Evolutionary conservation across 2,329 filamentous ascomycete species (phyloP).

Genomic region (Trichophyton simii): DNA sequence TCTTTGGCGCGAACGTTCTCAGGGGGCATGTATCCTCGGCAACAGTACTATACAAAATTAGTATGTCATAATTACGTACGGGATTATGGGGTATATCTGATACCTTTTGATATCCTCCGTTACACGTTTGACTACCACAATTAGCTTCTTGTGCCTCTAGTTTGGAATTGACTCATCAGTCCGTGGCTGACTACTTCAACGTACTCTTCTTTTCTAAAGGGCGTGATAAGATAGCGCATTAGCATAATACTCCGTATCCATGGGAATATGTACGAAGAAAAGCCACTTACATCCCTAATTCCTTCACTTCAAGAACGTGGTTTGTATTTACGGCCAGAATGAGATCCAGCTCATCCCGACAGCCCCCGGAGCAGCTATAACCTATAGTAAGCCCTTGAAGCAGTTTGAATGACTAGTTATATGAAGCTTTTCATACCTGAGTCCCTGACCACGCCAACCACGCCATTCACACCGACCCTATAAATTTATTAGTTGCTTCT

Average conservation of each 20-base stretch:
- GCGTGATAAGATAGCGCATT: not conserved
- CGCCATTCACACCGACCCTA: not conserved
- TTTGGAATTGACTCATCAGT: not conserved
- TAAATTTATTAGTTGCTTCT: not conserved
- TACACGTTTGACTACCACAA: not conserved
- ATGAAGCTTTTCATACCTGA: not conserved
- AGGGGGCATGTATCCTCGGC: not conserved
- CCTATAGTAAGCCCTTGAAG: not conserved
- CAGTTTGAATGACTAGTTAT: not conserved
- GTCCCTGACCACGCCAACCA: not conserved
- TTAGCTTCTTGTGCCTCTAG: not conserved
- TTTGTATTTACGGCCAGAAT: not conserved
- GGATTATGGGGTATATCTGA: not conserved
- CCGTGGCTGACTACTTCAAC: not conserved
- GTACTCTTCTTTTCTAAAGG: not conserved
- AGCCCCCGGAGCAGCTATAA: not conserved
- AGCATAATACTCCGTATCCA: not conserved
- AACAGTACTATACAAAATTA: not conserved
- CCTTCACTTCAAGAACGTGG: not conserved
- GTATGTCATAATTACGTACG: not conserved
- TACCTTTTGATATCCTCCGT: not conserved
- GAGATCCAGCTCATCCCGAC: not conserved
- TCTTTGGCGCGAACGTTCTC: not conserved
- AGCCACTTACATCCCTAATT: not conserved
- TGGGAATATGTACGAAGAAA: not conserved